Conservation (phyloP, 345 rosid genomes). For the Citrus sp. region DNA sequence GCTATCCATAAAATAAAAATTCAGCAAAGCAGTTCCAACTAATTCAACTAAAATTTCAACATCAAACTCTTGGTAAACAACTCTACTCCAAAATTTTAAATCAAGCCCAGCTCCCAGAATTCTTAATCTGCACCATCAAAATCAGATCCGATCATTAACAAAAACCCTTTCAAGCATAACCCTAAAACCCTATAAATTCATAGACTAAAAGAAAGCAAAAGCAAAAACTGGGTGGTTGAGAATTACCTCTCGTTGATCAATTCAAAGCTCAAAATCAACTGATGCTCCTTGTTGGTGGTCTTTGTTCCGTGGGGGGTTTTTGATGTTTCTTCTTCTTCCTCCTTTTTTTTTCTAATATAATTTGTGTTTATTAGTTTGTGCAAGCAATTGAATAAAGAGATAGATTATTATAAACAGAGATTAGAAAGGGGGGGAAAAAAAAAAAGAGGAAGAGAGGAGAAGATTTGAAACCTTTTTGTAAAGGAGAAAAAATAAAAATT, state of each 20-base stretch:
- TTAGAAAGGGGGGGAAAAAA: not conserved
- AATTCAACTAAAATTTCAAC: conserved; percentile 21
- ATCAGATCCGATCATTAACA: conserved; percentile 12
- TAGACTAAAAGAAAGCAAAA: not conserved
- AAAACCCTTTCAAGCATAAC: conserved; percentile 9
- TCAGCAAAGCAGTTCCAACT: conserved; percentile 13
- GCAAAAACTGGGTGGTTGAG: conserved; percentile 17
- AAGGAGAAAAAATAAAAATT: not conserved
- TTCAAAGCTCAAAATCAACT: conserved; percentile 8
- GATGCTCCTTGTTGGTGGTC: not conserved
- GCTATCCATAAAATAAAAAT: conserved; percentile 30
- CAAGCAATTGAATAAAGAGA: conserved; percentile 27
- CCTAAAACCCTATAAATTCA: conserved; percentile 6
- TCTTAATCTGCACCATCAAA: conserved; percentile 27
- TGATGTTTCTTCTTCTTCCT: not conserved
- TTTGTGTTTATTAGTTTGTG: conserved; percentile 17
- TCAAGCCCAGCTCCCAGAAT: conserved; percentile 18
- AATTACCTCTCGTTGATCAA: conserved; percentile 24
- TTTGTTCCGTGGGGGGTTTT: not conserved
- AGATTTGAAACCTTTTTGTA: conserved; percentile 12
- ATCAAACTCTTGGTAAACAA: not conserved
- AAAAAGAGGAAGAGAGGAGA: conserved; percentile 3
- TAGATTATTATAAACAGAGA: not conserved
- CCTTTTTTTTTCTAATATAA: not conserved
- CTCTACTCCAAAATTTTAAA: conserved; percentile 11